phyloP scores from a whole-genome alignment of 2,329 filamentous ascomycete species.

The Venturia effusa region DNA sequence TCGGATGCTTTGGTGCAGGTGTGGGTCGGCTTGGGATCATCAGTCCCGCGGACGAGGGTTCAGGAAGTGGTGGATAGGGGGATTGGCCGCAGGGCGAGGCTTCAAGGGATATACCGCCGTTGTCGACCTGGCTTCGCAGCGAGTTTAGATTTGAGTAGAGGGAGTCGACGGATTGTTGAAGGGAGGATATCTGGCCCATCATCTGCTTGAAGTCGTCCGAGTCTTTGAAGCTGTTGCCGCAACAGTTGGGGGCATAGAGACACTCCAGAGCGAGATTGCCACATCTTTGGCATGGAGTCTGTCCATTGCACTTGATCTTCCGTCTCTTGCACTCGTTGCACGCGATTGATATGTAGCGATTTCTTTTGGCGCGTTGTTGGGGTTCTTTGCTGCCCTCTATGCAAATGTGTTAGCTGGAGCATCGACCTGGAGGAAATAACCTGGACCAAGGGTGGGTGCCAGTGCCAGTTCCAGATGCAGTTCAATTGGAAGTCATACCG shows the following conservation, averaged over 20 bases:
- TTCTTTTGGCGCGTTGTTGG: slow-evolving; percentile 49
- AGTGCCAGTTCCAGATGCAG: not conserved
- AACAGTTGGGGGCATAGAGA: slow-evolving; percentile 56
- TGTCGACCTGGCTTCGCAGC: slow-evolving; percentile 43
- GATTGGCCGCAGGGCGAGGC: slow-evolving; percentile 14
- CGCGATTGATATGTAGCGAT: slow-evolving; percentile 57
- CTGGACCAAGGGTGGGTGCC: not conserved
- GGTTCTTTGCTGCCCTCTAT: slow-evolving; percentile 17
- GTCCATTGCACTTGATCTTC: slow-evolving; percentile 59
- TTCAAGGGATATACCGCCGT: slow-evolving; percentile 16
- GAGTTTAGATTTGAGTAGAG: slow-evolving; percentile 62
- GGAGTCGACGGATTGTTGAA: slow-evolving; percentile 76
- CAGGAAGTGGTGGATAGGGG: slow-evolving; percentile 25
- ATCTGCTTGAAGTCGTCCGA: slow-evolving; percentile 85
- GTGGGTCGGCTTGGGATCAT: slow-evolving; percentile 16
- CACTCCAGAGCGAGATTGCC: slow-evolving; percentile 54
- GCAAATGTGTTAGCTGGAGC: not conserved
- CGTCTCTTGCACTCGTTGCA: slow-evolving; percentile 57
- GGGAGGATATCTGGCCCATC: slow-evolving; percentile 57
- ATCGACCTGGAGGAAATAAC: not conserved
- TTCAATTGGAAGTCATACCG: not conserved
- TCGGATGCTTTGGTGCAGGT: slow-evolving; percentile 39
- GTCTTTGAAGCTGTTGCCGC: slow-evolving; percentile 72
- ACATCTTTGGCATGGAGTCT: slow-evolving; percentile 54
- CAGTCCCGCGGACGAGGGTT: slow-evolving; percentile 19